Base-by-base conservation (phyloP, 2,329 filamentous ascomycete genomes). In the Graphiopsis chlorocephala region DNA sequence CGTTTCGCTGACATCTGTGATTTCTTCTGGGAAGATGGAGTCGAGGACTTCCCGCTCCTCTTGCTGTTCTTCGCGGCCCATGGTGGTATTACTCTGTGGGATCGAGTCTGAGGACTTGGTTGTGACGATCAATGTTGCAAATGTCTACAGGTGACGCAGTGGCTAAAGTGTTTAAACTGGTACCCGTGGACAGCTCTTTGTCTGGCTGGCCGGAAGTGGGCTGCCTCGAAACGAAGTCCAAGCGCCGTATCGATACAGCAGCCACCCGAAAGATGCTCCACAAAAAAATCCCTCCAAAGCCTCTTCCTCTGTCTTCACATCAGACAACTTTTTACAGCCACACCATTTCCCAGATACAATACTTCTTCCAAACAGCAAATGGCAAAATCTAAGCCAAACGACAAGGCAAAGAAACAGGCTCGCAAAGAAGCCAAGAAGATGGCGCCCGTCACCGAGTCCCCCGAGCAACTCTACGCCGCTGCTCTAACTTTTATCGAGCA, bases 21-120 rank as follows among this genome's bases (percentile, higher is more conserved):
- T 97, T 81, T 99, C 95, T 66, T 99, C 94, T 1, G 95, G 93
- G 72, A 98, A 99, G 75, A 99, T 99, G 67, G 94, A 97, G 75
- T 96, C 92, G 76, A 99, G 92, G 72, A 99, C 94, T 79, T 99
- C 95, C 67, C 93, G 89, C 85, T 99, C 95, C 81, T 99, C 95
- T 70, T 89, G 81, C 78, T 99, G 95, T 67, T 99, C 95, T 83
- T 98, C 94, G 65, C 77, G 71, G 28, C 82, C 82, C 82, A 84
- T 84, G 63, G 60, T 72, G 31, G 14, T 45, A 7, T 17, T 38
- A 1, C 26, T 17, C 5, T 33, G 53, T 56, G 12, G 38, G 20
- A 0, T 15, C 5, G 47, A 17, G 4, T 15, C 23, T 6, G 17
- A 10, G 25, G 17, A 20, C 3, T 45, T 15, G 17, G 6, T 38